These are phyloP conservation scores for Pseudotulostoma volvatum DNA, from an alignment of 495 filamentous ascomycete genomes.

Conservation along the genomic window DNA sequence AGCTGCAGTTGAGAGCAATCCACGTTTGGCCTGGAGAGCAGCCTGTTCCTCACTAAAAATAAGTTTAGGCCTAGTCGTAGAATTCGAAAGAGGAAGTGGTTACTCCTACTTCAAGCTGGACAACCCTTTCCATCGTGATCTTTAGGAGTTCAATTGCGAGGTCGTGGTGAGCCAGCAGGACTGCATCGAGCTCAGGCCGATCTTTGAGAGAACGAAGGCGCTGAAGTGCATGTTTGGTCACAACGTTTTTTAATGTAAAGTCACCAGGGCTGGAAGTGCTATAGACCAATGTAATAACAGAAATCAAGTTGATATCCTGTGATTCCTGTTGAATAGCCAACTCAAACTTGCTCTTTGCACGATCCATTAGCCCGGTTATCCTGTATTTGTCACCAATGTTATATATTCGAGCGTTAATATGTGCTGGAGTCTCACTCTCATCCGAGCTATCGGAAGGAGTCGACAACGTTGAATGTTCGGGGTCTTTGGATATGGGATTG, in stretches of 20 bases:
- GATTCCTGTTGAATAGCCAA: neutral
- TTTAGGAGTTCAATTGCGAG: neutral
- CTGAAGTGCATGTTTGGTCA: neutral
- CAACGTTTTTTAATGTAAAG: neutral
- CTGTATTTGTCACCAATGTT: neutral
- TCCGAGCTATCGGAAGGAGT: neutral
- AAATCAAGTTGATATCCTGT: neutral
- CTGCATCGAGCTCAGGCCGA: neutral
- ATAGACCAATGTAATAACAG: neutral
- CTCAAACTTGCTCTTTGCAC: neutral
- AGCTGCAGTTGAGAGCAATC: too few species aligned
- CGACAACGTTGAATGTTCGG: neutral
- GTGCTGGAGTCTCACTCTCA: neutral
- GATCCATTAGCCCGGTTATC: neutral
- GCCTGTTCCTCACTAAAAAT: neutral
- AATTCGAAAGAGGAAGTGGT: neutral
- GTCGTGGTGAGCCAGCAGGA: neutral
- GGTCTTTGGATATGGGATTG: neutral
- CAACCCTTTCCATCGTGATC: neutral
- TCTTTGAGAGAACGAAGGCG: neutral
- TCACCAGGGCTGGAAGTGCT: neutral
- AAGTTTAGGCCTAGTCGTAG: neutral
- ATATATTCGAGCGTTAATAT: neutral
- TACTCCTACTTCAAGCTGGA: neutral
- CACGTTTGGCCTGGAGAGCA: too few species aligned